These are phyloP conservation scores for Eleusine indica DNA, from an alignment of 176 grass and related monocot species.

Conservation along the genomic window DNA sequence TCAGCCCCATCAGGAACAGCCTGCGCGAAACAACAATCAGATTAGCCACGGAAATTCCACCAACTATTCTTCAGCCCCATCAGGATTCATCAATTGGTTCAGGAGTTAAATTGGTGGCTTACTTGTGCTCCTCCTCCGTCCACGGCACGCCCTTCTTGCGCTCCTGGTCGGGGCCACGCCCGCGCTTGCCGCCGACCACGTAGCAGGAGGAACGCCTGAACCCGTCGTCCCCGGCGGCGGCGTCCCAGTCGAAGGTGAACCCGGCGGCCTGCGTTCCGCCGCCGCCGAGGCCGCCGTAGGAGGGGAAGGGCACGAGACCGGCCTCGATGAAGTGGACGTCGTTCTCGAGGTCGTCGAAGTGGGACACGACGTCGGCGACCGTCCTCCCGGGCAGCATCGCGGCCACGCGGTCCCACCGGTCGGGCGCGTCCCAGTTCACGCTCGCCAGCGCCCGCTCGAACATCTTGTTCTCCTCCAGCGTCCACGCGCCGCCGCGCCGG, in stretches of 20 bases:
- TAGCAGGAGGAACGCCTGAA: slow-evolving; percentile 69
- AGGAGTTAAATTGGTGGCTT: neutral
- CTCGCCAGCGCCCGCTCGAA: slow-evolving; percentile 82
- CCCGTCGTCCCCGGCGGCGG: slow-evolving; percentile 26
- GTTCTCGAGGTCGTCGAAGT: slow-evolving; percentile 74
- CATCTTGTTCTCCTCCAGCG: slow-evolving; percentile 79
- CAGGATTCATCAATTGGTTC: neutral
- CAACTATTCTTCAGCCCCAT: neutral
- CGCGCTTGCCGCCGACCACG: slow-evolving; percentile 63
- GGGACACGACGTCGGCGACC: slow-evolving; percentile 51
- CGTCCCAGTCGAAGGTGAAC: slow-evolving; percentile 79
- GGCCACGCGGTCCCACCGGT: slow-evolving; percentile 74
- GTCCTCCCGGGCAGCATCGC: slow-evolving; percentile 62
- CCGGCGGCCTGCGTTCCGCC: slow-evolving; percentile 22
- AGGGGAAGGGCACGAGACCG: slow-evolving; percentile 70
- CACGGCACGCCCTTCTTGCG: slow-evolving; percentile 98
- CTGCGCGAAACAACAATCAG: slow-evolving; percentile 30
- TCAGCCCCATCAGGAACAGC: slow-evolving; percentile 83
- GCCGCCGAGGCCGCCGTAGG: slow-evolving; percentile 37
- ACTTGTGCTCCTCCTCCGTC: slow-evolving; percentile 99
- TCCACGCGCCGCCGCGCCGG: slow-evolving; percentile 52
- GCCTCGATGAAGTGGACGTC: slow-evolving; percentile 89
- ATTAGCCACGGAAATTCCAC: neutral
- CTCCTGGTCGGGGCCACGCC: slow-evolving; percentile 68
- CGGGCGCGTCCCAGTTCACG: slow-evolving; percentile 64